phyloP scores from a whole-genome alignment of 2,329 filamentous ascomycete genomes.

The Truncatella angustata region DNA sequence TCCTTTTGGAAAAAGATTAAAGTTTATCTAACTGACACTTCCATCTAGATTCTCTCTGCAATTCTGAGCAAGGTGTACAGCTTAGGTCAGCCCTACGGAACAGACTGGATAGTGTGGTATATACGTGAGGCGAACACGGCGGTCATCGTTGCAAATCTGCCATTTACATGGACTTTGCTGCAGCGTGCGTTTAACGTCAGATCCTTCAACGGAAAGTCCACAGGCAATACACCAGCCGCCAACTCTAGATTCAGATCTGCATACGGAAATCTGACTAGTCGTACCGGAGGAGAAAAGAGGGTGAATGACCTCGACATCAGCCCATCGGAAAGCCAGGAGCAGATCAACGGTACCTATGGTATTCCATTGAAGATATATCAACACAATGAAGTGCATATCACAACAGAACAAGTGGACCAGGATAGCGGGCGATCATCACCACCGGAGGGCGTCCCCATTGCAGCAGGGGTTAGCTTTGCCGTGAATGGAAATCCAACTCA shows the following conservation, averaged over 20 bases:
- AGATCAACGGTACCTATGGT: constrained; percentile 31
- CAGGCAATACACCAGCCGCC: constrained; percentile 24
- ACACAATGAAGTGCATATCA: constrained; percentile 32
- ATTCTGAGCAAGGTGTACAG: constrained; percentile 47
- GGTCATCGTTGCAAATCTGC: constrained; percentile 42
- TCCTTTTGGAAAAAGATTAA: not conserved
- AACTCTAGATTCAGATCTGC: constrained; percentile 22
- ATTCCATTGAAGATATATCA: constrained; percentile 37
- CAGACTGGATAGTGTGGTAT: constrained; percentile 42
- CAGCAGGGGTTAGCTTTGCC: not conserved
- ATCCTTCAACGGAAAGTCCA: constrained; percentile 30
- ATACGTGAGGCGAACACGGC: constrained; percentile 44
- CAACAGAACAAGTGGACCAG: constrained; percentile 2
- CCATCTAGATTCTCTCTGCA: constrained; percentile 45
- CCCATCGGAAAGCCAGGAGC: constrained; percentile 34
- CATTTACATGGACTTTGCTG: constrained; percentile 41
- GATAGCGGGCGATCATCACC: not conserved
- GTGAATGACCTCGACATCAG: constrained; percentile 15
- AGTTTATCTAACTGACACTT: not conserved
- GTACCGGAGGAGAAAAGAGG: constrained; percentile 17
- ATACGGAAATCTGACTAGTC: constrained; percentile 18
- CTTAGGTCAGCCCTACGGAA: constrained; percentile 36
- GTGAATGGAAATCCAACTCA: not conserved
- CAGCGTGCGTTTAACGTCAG: constrained; percentile 34
- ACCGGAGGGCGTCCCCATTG: not conserved